Evolutionary conservation across 2,329 filamentous ascomycete species (phyloP), one percentile per base, ranked within the genome.

Genomic region (Ophiocordyceps robertsii): DNA sequence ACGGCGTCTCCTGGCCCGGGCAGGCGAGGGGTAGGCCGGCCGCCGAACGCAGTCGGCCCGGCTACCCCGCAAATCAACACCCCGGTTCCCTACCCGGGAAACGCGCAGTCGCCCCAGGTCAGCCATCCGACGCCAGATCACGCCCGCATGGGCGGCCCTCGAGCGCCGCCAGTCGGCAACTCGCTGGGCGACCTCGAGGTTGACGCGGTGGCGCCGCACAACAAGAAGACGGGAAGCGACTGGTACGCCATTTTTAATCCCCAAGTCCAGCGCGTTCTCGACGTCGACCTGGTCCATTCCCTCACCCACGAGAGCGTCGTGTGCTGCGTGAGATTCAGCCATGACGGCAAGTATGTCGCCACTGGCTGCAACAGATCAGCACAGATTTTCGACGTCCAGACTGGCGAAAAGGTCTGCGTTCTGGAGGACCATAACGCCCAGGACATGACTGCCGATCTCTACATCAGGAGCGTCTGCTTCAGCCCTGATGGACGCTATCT

Each of bases 241-340:
- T 98, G 92, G 92, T 94, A 93, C 59, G 90, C 86, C 37, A 85
- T 96, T 50, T 98, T 95, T 73, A 95, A 98, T 65, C 88, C 90
- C 37, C 77, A 82, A 44, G 84, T 95, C 32, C 86, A 85, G 48
- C 86, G 92, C 45, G 79, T 88, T 41, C 70, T 98, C 41, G 92
- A 98, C 58, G 88, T 98, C 42, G 88, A 95, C 50, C 73, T 98
- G 33, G 82, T 95, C 39, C 92, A 96, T 66, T 95, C 88, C 44
- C 74, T 98, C 42, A 77, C 80, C 46, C 92, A 98, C 57, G 86
- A 95, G 58, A 96, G 90, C 54, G 92, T 98, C 4, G 92, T 98
- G 1, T 98, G 92, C 73, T 98, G 92, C 60, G 92, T 98, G 31
- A 78, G 92, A 45, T 98, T 98, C 70, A 96, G 90, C 60, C 78